Conservation (phyloP, 2,329 filamentous ascomycete species). For the Sclerotiophoma versabilis region DNA sequence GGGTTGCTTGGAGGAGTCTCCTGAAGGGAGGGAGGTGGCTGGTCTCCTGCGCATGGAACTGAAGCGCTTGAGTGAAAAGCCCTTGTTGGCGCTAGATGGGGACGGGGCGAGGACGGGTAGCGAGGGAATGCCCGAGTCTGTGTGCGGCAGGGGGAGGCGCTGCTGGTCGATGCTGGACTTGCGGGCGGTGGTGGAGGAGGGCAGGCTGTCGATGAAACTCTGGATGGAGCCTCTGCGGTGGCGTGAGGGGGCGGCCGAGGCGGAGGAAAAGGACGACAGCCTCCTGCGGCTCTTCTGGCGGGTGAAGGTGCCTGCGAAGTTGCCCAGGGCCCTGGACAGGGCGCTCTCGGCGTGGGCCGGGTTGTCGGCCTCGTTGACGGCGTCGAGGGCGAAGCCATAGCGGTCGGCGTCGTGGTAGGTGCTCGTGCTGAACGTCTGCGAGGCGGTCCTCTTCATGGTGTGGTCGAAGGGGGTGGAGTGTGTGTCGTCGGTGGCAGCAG, state of each 20-base stretch:
- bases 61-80: conserved; percentile 39
- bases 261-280: conserved; percentile 42
- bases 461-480: conserved; percentile 32
- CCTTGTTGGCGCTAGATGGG: conserved; percentile 23
- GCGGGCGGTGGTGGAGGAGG: conserved; percentile 24
- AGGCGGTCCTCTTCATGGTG: conserved; percentile 48
- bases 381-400: conserved; percentile 32
- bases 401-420: conserved; percentile 32
- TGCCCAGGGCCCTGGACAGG: conserved; percentile 40
- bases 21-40: conserved; percentile 37
- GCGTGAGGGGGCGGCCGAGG: conserved; percentile 26
- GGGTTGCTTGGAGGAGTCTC: conserved; percentile 20
- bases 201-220: conserved; percentile 33
- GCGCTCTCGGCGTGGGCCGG: conserved; percentile 35
- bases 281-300: conserved; percentile 44
- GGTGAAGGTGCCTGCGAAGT: conserved; percentile 39
- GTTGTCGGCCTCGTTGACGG: conserved; percentile 39
- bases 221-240: conserved; percentile 41
- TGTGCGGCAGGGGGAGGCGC: conserved; percentile 39
- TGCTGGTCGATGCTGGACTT: conserved; percentile 33
- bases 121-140: conserved; percentile 42
- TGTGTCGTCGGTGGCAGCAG: conserved; percentile 52
- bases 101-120: conserved; percentile 22
- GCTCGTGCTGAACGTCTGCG: conserved; percentile 46
- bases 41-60: conserved; percentile 43